Percentiles rank a stretch among this genome's conserved stretches.
Evolutionary conservation across 441 rosid genomes (phyloP).

Genomic region (Pelargonium exstipulatum): DNA sequence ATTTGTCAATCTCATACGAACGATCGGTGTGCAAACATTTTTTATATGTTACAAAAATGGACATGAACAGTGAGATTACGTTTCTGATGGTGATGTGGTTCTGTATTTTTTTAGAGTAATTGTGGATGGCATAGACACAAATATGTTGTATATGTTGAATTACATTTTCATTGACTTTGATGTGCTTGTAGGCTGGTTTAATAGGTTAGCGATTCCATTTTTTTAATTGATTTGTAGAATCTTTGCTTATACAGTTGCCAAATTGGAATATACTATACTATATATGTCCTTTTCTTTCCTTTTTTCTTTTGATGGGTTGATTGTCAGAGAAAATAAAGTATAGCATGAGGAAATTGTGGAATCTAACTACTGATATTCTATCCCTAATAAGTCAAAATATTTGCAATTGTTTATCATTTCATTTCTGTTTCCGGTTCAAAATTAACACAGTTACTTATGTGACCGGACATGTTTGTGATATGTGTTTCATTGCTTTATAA

Average conservation of each 20-base stretch:
- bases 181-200: not conserved
- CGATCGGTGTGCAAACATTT: too few relatives aligned
- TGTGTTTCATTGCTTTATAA: too few relatives aligned
- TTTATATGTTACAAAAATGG: too few relatives aligned
- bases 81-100: too few relatives aligned
- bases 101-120: too few relatives aligned
- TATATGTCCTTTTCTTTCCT: slow-evolving; percentile 43
- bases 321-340: slow-evolving; percentile 24
- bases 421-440: too few relatives aligned
- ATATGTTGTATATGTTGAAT: not conserved
- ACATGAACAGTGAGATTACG: too few relatives aligned
- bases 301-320: not conserved
- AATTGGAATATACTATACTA: not conserved
- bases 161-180: not conserved
- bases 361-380: slow-evolving; percentile 17
- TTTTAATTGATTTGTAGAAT: slow-evolving; percentile 9
- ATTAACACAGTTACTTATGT: too few relatives aligned
- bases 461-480: too few relatives aligned
- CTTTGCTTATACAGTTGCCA: not conserved
- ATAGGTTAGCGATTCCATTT: slow-evolving; percentile 12
- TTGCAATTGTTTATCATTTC: slow-evolving; percentile 12
- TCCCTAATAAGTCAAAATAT: slow-evolving; percentile 15
- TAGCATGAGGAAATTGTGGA: slow-evolving; percentile 10
- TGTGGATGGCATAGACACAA: too few relatives aligned
- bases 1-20: not conserved